Conservation (phyloP, 768 basidiomycete genomes). For the Leccinum truebloodii region DNA sequence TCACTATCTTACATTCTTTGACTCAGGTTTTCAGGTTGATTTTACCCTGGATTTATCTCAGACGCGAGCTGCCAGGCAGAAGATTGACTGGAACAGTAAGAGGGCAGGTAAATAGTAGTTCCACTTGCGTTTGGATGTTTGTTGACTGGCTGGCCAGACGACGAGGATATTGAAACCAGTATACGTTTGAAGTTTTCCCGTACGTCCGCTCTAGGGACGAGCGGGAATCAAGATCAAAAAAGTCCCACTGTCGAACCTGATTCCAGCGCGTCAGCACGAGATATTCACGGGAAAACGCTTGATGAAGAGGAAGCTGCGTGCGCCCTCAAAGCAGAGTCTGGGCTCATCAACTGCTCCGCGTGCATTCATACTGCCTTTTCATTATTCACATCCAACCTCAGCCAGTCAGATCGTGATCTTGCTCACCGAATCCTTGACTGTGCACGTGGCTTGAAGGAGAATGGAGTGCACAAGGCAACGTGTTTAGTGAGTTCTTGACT, state of each 20-base stretch:
- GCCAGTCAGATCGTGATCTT: constrained; percentile 20
- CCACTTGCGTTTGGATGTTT: background rate
- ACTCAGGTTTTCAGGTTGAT: constrained; percentile 52
- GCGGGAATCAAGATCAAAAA: constrained; percentile 15
- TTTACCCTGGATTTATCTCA: constrained; percentile 69
- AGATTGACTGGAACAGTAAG: constrained; percentile 84
- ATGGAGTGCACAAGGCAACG: constrained; percentile 31
- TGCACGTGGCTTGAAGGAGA: constrained; percentile 16
- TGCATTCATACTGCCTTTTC: constrained; percentile 30
- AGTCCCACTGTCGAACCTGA: constrained; percentile 15
- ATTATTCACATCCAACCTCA: constrained; percentile 22
- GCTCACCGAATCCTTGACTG: constrained; percentile 18
- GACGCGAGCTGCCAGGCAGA: constrained; percentile 53
- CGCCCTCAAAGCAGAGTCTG: constrained; percentile 26
- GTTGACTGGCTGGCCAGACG: constrained; percentile 49
- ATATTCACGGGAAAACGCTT: constrained; percentile 45
- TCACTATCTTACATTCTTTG: background rate
- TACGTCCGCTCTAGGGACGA: constrained; percentile 13
- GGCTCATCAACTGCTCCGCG: constrained; percentile 33
- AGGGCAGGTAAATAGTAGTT: constrained; percentile 62
- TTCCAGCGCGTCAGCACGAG: constrained; percentile 15
- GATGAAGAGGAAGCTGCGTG: constrained; percentile 53
- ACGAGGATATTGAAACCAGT: constrained; percentile 79
- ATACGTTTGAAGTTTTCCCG: constrained; percentile 48
- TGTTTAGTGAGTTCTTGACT: constrained; percentile 33